phyloP scores from a whole-genome alignment of 768 basidiomycete species.

The Obba rivulosa region DNA sequence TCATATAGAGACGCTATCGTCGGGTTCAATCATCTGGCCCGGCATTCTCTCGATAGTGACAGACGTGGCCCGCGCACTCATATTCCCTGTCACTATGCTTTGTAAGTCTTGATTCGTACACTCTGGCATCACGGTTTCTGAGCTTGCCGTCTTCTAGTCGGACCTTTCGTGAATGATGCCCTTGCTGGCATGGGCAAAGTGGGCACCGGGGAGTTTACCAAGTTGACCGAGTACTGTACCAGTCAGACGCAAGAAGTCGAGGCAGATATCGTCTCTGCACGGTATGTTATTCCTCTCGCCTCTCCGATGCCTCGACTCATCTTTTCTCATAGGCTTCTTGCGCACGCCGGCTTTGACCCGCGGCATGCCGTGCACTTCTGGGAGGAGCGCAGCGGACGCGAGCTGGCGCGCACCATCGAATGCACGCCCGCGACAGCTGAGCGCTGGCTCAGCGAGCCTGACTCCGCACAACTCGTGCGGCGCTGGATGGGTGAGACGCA shows the following conservation, averaged over 20 bases:
- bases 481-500: conserved; percentile 48
- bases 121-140: conserved; percentile 22
- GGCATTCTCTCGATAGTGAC: conserved; percentile 70
- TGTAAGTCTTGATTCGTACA: conserved; percentile 29
- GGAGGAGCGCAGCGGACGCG: conserved; percentile 45
- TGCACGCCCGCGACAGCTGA: conserved; percentile 33
- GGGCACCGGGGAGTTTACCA: conserved; percentile 69
- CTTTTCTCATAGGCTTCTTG: conserved; percentile 62
- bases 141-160: conserved; percentile 35
- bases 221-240: conserved; percentile 70
- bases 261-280: conserved; percentile 83
- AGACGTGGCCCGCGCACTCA: conserved; percentile 69
- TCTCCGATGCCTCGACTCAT: background rate
- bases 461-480: conserved; percentile 20
- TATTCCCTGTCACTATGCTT: conserved; percentile 88
- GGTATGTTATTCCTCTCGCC: conserved; percentile 37
- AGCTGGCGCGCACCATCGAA: conserved; percentile 33
- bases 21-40: conserved; percentile 76
- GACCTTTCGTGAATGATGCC: conserved; percentile 94
- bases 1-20: conserved; percentile 89
- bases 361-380: conserved; percentile 79
- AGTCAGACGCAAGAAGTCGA: conserved; percentile 85
- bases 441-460: conserved; percentile 32
- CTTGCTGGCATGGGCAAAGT: conserved; percentile 76
- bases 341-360: conserved; percentile 89